phyloP scores from a whole-genome alignment of 768 basidiomycete genomes.

The Russula vinacea region DNA sequence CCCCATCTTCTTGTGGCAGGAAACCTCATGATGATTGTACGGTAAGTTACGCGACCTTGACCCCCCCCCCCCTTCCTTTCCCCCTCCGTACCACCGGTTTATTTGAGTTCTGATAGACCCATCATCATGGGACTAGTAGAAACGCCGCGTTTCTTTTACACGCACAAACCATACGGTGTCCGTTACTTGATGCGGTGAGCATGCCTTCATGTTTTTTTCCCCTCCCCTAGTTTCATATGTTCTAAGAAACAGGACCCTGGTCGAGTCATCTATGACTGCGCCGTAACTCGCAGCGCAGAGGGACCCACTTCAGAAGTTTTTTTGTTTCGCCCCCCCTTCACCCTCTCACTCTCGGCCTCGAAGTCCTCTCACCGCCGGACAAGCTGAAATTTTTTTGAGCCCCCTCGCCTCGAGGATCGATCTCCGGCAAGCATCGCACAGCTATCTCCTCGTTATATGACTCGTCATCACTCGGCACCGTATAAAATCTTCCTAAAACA shows the following conservation, averaged over 20 bases:
- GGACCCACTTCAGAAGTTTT: background rate
- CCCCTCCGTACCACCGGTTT: background rate
- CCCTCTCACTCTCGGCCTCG: background rate
- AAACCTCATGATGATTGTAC: background rate
- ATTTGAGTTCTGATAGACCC: background rate
- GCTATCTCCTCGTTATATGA: background rate
- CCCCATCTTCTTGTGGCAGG: background rate
- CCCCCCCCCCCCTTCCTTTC: no score
- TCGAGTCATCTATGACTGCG: background rate
- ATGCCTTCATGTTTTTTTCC: background rate
- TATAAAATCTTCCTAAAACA: background rate
- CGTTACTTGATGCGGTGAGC: conserved; percentile 4
- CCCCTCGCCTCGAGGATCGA: background rate
- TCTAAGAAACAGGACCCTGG: background rate
- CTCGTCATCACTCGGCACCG: background rate
- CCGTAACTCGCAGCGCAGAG: background rate
- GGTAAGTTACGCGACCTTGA: conserved; percentile 7
- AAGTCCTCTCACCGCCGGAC: background rate
- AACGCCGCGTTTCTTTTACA: background rate
- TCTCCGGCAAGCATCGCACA: background rate
- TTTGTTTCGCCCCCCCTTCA: background rate
- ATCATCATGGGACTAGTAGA: background rate
- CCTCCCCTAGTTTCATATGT: background rate
- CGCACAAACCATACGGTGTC: background rate
- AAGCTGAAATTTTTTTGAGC: background rate